These are phyloP conservation scores for Wallacemonas sp. DNA, from an alignment of 208 protist genomes.

Conservation along the genomic window DNA sequence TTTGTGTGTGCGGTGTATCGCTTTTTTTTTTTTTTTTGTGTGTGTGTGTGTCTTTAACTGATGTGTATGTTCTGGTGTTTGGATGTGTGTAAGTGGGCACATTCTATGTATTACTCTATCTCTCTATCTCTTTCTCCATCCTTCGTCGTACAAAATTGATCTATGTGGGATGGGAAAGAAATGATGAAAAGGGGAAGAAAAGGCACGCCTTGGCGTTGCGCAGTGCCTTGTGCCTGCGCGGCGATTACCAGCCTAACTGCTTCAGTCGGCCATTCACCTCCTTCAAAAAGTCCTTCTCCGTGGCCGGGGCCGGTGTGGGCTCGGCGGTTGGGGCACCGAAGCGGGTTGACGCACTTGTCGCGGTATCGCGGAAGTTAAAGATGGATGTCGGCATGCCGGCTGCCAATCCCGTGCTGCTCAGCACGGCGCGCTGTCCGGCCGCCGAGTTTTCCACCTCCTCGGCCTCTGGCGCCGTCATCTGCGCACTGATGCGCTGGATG, in stretches of 20 bases:
- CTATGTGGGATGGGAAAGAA: constrained; percentile 9
- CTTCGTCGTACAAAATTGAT: too few relatives aligned
- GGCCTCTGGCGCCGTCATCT: constrained; percentile 18
- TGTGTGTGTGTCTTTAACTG: too few relatives aligned
- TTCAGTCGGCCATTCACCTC: constrained; percentile 31
- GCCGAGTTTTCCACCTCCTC: neutral
- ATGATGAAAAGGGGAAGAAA: constrained; percentile 7
- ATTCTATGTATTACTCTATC: too few relatives aligned
- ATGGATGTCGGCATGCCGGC: neutral
- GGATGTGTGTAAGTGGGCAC: too few relatives aligned
- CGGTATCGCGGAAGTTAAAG: neutral
- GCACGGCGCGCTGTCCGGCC: neutral
- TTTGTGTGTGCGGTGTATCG: too few relatives aligned
- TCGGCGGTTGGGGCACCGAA: neutral
- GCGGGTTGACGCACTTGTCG: neutral
- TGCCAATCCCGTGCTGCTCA: neutral
- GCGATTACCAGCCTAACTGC: constrained; percentile 36
- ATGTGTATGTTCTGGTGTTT: too few relatives aligned
- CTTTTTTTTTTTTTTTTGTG: too few relatives aligned
- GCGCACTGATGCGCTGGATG: constrained; percentile 46
- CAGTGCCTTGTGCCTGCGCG: neutral
- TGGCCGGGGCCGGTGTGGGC: too few relatives aligned
- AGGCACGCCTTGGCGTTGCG: too few relatives aligned
- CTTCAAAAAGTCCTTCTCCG: constrained; percentile 28
- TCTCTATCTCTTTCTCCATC: too few relatives aligned